These are phyloP conservation scores for Phyllostachys edulis DNA, from an alignment of 176 grass and related monocot genomes.

Conservation along the genomic window DNA sequence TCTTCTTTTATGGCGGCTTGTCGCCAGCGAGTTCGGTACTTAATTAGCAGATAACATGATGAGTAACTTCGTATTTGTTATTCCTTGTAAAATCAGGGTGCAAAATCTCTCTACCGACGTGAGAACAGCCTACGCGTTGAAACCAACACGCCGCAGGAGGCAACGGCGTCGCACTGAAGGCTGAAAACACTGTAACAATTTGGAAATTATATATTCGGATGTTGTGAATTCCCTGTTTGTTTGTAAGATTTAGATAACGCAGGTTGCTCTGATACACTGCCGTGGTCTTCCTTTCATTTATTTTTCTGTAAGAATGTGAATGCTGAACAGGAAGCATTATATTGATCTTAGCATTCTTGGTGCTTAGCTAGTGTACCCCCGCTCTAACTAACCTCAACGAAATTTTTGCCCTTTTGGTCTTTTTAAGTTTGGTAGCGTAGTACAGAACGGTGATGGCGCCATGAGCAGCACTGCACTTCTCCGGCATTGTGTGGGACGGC, in stretches of 20 bases:
- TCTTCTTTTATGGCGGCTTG: background rate
- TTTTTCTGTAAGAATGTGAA: constrained; percentile 17
- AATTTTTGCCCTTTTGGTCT: background rate
- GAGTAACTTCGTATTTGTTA: background rate
- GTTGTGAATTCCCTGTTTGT: background rate
- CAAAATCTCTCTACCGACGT: constrained; percentile 60
- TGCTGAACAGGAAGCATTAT: background rate
- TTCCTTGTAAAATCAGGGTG: constrained; percentile 60
- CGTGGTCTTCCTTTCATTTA: background rate
- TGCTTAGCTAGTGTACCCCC: background rate
- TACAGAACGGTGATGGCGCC: background rate
- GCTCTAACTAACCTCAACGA: background rate
- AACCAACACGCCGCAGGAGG: constrained; percentile 14
- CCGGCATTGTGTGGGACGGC: no score
- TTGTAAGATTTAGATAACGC: constrained; percentile 2
- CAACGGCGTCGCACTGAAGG: constrained; percentile 27
- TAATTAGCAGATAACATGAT: background rate
- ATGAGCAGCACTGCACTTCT: background rate
- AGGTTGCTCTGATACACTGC: background rate
- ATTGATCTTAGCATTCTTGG: background rate
- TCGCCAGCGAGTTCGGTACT: background rate
- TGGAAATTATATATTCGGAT: background rate
- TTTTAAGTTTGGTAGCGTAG: background rate
- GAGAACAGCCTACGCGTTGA: constrained; percentile 91
- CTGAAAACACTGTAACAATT: background rate